Conservation (phyloP, 2,329 filamentous ascomycete species). For the Phoma sp. region DNA sequence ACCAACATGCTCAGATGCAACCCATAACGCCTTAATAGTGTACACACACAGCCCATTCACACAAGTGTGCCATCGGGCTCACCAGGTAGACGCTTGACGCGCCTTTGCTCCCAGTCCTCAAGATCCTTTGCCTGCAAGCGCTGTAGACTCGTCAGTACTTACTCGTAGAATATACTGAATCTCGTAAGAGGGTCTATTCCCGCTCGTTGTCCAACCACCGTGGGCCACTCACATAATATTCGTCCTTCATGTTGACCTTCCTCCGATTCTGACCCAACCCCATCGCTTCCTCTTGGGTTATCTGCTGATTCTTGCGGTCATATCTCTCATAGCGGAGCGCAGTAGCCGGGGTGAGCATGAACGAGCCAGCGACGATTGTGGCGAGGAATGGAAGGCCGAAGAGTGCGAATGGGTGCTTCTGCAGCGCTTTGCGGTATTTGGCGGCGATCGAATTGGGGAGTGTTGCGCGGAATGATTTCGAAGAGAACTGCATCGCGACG, state of each 20-base stretch:
- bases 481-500: slow-evolving; percentile 54
- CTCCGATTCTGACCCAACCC: slow-evolving; percentile 74
- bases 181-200: too few species aligned
- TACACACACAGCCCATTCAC: slow-evolving; percentile 15
- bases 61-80: slow-evolving; percentile 82
- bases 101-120: slow-evolving; percentile 96
- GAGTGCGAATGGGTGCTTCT: slow-evolving; percentile 83
- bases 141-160: slow-evolving; percentile 53
- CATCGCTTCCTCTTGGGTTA: slow-evolving; percentile 86
- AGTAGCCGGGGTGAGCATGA: slow-evolving; percentile 91
- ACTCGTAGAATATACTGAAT: too few species aligned
- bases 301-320: slow-evolving; percentile 84
- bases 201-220: background rate
- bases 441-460: slow-evolving; percentile 68
- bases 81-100: slow-evolving; percentile 85
- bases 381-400: slow-evolving; percentile 93
- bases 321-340: slow-evolving; percentile 92
- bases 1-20: background rate
- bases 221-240: slow-evolving; percentile 75
- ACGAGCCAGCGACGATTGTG: slow-evolving; percentile 89
- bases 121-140: slow-evolving; percentile 85
- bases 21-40: slow-evolving; percentile 8
- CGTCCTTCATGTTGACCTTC: slow-evolving; percentile 80
- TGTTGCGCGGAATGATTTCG: slow-evolving; percentile 64
- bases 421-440: slow-evolving; percentile 76